A percentile compares a stretch with the other conserved stretches of the same genome.
Conservation (phyloP, 2,329 filamentous ascomycete species). For the Orbilia blumenaviensis region DNA sequence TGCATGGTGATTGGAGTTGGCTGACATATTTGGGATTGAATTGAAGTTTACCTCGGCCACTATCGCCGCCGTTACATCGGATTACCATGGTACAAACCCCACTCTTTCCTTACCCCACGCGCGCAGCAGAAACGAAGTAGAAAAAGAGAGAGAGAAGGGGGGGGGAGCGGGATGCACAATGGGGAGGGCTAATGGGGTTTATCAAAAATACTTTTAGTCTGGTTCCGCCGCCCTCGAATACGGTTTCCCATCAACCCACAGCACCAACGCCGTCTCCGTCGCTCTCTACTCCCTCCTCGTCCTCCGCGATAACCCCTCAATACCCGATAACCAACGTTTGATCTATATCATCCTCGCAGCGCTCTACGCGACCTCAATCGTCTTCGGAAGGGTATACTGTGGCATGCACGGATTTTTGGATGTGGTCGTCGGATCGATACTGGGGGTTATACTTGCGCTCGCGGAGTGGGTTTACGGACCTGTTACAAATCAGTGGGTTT, state of each 20-base stretch:
- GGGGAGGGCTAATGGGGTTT: not conserved
- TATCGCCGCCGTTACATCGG: slow-evolving; percentile 88
- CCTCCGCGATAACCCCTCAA: slow-evolving; percentile 70
- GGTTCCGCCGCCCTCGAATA: slow-evolving; percentile 94
- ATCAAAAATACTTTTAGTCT: slow-evolving; percentile 64
- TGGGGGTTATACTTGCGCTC: slow-evolving; percentile 74
- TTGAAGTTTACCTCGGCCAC: slow-evolving; percentile 79
- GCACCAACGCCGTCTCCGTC: slow-evolving; percentile 94
- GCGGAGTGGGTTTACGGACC: slow-evolving; percentile 68
- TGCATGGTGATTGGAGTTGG: not conserved
- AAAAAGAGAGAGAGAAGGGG: too few species aligned
- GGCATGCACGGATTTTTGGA: slow-evolving; percentile 99
- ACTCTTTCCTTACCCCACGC: not conserved
- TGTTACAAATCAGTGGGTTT: slow-evolving; percentile 55
- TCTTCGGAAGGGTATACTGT: slow-evolving; percentile 91
- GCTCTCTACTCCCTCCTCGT: slow-evolving; percentile 82
- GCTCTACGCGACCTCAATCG: slow-evolving; percentile 87
- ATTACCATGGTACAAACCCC: slow-evolving; percentile 76
- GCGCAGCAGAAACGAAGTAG: too few species aligned
- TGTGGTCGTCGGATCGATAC: slow-evolving; percentile 78
- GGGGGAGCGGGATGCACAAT: not conserved
- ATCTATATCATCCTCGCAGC: slow-evolving; percentile 76
- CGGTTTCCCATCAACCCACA: slow-evolving; percentile 96
- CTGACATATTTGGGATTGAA: not conserved
- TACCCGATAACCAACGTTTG: slow-evolving; percentile 68